phyloP scores from a whole-genome alignment of 2,329 filamentous ascomycete species.

The Sordariomycetes sp. region DNA sequence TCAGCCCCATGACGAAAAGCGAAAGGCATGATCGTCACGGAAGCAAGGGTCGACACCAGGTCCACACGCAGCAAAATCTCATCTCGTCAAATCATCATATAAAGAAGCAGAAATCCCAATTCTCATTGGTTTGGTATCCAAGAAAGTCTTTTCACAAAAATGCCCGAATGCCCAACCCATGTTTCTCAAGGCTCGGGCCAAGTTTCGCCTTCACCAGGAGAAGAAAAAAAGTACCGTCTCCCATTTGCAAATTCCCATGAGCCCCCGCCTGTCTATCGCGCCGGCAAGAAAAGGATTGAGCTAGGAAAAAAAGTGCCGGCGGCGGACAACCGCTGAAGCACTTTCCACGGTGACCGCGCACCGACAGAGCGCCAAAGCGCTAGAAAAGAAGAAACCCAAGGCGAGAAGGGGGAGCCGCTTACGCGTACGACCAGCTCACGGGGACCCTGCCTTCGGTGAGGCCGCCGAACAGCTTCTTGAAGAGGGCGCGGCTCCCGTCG shows the following conservation, averaged over 20 bases:
- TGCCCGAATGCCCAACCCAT: background rate
- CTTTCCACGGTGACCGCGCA: background rate
- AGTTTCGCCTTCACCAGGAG: background rate
- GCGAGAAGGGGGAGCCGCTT: conserved; percentile 8
- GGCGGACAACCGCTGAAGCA: background rate
- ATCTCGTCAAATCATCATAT: background rate
- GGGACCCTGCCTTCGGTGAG: conserved; percentile 29
- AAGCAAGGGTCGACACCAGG: background rate
- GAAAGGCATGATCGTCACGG: too few species aligned
- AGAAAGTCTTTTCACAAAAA: background rate
- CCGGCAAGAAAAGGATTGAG: background rate
- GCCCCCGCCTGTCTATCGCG: background rate
- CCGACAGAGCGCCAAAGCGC: background rate
- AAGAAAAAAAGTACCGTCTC: background rate
- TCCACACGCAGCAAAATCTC: background rate
- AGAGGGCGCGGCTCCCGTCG: conserved; percentile 49
- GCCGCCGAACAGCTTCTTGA: conserved; percentile 37
- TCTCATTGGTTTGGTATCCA: background rate
- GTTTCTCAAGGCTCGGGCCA: background rate
- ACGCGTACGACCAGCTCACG: conserved; percentile 35
- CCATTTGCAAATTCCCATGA: background rate
- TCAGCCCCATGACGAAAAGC: too few species aligned
- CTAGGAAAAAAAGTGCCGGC: background rate
- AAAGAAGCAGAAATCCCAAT: background rate
- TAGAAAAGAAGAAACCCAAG: background rate